phyloP scores from a whole-genome alignment of 495 filamentous ascomycete species.

The Venustampulla echinocandica region DNA sequence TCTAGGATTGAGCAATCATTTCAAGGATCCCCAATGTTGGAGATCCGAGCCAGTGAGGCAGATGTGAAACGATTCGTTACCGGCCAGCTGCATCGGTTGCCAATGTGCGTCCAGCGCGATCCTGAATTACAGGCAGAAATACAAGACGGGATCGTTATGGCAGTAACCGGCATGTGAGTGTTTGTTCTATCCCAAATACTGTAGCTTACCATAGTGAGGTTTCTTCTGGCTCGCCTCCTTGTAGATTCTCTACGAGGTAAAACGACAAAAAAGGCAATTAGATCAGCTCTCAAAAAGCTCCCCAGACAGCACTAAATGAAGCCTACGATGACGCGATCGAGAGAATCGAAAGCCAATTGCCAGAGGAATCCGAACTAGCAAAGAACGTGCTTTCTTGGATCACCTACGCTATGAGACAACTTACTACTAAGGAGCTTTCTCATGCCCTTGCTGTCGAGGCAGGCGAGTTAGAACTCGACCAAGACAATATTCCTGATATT shows the following conservation, averaged over 20 bases:
- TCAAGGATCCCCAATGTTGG: not conserved
- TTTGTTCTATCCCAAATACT: conserved; percentile 5
- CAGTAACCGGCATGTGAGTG: conserved; percentile 36
- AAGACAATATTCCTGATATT: conserved; percentile 22
- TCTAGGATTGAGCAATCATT: not conserved
- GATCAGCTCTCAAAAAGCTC: conserved; percentile 12
- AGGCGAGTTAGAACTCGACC: conserved; percentile 21
- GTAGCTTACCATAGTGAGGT: conserved; percentile 28
- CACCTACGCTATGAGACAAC: conserved; percentile 19
- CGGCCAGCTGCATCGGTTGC: conserved; percentile 14
- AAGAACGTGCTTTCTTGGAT: conserved; percentile 24
- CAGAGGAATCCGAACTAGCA: conserved; percentile 22
- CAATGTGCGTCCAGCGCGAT: conserved; percentile 11
- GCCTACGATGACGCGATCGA: conserved; percentile 33
- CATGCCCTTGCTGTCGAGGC: conserved; percentile 28
- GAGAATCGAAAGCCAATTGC: conserved; percentile 29
- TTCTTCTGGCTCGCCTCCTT: conserved; percentile 46
- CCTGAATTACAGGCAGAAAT: conserved; percentile 27
- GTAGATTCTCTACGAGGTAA: conserved; percentile 32
- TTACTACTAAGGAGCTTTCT: conserved; percentile 25
- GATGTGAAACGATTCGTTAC: conserved; percentile 31
- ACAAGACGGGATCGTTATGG: conserved; percentile 20
- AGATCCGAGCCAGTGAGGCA: conserved; percentile 31
- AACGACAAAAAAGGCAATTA: conserved; percentile 13
- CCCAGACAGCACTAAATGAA: conserved; percentile 24